Evolutionary conservation across 768 basidiomycete species (phyloP), one percentile per base, ranked within the genome.

Genomic region (Xanthoconium stramineum): DNA sequence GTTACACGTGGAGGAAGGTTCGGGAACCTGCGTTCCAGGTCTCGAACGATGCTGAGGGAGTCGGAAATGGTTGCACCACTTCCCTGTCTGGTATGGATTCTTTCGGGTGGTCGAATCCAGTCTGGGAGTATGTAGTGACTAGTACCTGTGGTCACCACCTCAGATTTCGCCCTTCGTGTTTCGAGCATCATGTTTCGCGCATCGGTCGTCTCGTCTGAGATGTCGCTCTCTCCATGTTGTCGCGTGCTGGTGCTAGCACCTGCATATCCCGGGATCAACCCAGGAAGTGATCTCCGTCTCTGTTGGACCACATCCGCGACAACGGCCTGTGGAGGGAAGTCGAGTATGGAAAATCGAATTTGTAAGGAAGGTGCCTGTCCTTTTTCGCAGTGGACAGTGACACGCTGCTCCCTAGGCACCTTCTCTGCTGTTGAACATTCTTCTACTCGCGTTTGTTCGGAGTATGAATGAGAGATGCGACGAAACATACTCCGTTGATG

Each of bases 21-120:
- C 37, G 85, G 83, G 70, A 86, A 87, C 66, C 78, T 79, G 38
- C 68, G 58, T 6, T 82, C 76, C 51, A 85, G 71, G 36, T 82
- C 80, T 19, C 76, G 78, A 35, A 85, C 76, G 19, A 76, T 71
- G 61, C 73, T 69, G 28, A 80, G 57, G 24, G 73, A 76, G 55
- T 82, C 79, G 3, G 77, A 75, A 32, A 70, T 69, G n/a, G 69
- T 67, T 53, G 44, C 55, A 0, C 58, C 66, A 50, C 71, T 73
- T 17, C 62, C 65, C 20, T 29, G 66, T 24, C 49, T 56, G 7
- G 30, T n/a, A 19, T 51, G 58, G 19, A 24, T 28, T 43, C 3
- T 58, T n/a, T 54, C 44, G 2, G 66, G 63, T 2, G 52, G 56
- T 20, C 11, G 36, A 20, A 48, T 43, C 66, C 68, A 58, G 29